Conservation (phyloP, 2,329 filamentous ascomycete genomes). For the Chaetomium sp. region DNA sequence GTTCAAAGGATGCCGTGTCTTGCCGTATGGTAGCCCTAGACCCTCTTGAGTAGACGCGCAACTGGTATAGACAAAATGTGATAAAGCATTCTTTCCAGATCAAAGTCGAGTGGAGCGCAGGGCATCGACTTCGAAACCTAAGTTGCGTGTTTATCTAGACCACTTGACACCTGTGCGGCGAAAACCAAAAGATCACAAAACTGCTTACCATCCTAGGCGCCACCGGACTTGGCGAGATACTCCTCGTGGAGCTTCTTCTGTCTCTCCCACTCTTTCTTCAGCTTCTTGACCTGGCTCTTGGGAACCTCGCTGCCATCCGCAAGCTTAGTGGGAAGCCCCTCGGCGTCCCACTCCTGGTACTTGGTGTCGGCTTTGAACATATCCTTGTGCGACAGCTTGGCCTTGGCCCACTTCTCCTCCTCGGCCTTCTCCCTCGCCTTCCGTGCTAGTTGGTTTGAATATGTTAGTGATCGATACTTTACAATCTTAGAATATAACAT, state of each 20-base stretch:
- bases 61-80: too few species aligned
- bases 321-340: slow-evolving; percentile 77
- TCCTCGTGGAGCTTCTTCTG: slow-evolving; percentile 85
- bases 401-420: slow-evolving; percentile 57
- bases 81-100: neutral
- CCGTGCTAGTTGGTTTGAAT: slow-evolving; percentile 26
- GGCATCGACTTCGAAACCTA: neutral
- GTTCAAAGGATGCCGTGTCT: too few species aligned
- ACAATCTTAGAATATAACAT: slow-evolving; percentile 30
- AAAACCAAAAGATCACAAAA: neutral
- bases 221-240: slow-evolving; percentile 45
- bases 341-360: slow-evolving; percentile 78
- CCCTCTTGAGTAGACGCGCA: too few species aligned
- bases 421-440: slow-evolving; percentile 53
- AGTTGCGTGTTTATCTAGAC: neutral
- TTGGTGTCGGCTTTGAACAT: slow-evolving; percentile 59
- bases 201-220: neutral
- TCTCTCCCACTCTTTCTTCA: slow-evolving; percentile 85
- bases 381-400: slow-evolving; percentile 56
- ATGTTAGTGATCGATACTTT: slow-evolving; percentile 12
- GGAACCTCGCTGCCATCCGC: slow-evolving; percentile 77
- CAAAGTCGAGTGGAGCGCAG: neutral
- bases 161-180: too few species aligned
- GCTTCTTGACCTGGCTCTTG: slow-evolving; percentile 77
- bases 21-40: too few species aligned